Conservation (phyloP, 2,329 filamentous ascomycete species). For the Basipetospora chlamydospora region DNA sequence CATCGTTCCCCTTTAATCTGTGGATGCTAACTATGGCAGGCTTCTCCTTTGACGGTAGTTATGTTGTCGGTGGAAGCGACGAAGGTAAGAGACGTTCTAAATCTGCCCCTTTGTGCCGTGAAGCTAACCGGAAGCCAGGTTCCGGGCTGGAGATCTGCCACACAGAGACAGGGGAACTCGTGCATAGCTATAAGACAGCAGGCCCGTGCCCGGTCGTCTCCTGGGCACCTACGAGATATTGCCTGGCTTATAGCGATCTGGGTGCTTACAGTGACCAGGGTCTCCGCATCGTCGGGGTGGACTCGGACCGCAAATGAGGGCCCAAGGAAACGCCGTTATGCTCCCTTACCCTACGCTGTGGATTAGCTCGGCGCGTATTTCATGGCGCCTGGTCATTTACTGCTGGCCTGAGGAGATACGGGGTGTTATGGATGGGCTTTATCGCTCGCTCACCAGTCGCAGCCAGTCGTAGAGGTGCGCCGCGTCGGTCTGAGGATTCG, state of each 20-base stretch:
- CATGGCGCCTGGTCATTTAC: neutral
- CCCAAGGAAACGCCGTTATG: too few species aligned
- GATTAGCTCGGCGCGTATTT: too few species aligned
- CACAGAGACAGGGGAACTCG: constrained; percentile 57
- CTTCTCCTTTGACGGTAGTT: constrained; percentile 68
- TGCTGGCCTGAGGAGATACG: neutral
- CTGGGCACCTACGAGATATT: constrained; percentile 65
- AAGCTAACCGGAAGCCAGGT: too few species aligned
- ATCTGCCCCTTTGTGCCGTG: too few species aligned
- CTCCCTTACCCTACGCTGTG: too few species aligned
- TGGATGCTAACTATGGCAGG: constrained; percentile 27
- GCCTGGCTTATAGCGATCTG: constrained; percentile 57
- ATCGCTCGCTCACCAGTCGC: too few species aligned
- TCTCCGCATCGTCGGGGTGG: constrained; percentile 53
- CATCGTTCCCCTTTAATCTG: neutral
- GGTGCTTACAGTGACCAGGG: too few species aligned
- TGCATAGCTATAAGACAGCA: constrained; percentile 56
- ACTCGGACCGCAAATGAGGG: constrained; percentile 26
- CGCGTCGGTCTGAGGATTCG: too few species aligned
- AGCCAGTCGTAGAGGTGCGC: too few species aligned
- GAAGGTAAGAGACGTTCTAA: constrained; percentile 38
- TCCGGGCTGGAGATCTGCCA: constrained; percentile 55
- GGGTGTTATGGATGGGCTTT: too few species aligned
- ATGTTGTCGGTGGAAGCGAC: constrained; percentile 58
- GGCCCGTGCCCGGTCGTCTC: constrained; percentile 51